A percentile compares a stretch with the other conserved stretches of the same genome.
These are phyloP conservation scores for Pholiota molesta DNA, from an alignment of 768 basidiomycete genomes.

Conservation along the genomic window DNA sequence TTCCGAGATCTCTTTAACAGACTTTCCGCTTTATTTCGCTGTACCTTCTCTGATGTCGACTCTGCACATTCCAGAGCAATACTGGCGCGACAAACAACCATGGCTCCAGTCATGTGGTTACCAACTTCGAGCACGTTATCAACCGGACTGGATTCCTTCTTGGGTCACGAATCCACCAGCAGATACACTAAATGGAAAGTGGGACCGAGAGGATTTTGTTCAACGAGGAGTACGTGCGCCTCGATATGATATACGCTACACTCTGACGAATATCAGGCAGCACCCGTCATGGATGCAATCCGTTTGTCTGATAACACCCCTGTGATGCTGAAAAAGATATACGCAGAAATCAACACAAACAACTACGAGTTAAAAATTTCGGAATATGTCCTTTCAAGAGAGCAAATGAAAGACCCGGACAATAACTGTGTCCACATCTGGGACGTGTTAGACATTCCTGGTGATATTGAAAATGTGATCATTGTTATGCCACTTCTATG, in stretches of 20 bases:
- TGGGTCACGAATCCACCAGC: constrained; percentile 11
- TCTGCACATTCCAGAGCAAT: neutral
- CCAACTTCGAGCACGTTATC: constrained; percentile 22
- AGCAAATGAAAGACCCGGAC: constrained; percentile 11
- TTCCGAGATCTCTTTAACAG: too few species aligned
- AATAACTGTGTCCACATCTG: constrained; percentile 18
- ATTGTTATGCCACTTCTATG: constrained; percentile 38
- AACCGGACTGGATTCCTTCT: constrained; percentile 23
- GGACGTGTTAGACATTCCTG: constrained; percentile 12
- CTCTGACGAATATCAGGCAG: constrained; percentile 4
- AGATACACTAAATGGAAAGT: neutral
- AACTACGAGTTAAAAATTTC: constrained; percentile 13
- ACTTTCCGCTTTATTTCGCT: too few species aligned
- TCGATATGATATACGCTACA: neutral
- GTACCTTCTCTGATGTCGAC: too few species aligned
- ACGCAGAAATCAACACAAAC: neutral
- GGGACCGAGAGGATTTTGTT: neutral
- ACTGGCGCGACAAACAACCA: neutral
- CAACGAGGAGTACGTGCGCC: neutral
- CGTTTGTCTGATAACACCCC: constrained; percentile 10
- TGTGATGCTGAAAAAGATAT: constrained; percentile 24
- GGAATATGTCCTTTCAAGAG: constrained; percentile 11
- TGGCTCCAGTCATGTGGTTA: constrained; percentile 14
- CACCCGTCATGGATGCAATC: constrained; percentile 19
- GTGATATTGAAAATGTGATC: constrained; percentile 21